Conservation (phyloP, 1,284 basidiomycete genomes). For the Porphyrellus sp. region DNA sequence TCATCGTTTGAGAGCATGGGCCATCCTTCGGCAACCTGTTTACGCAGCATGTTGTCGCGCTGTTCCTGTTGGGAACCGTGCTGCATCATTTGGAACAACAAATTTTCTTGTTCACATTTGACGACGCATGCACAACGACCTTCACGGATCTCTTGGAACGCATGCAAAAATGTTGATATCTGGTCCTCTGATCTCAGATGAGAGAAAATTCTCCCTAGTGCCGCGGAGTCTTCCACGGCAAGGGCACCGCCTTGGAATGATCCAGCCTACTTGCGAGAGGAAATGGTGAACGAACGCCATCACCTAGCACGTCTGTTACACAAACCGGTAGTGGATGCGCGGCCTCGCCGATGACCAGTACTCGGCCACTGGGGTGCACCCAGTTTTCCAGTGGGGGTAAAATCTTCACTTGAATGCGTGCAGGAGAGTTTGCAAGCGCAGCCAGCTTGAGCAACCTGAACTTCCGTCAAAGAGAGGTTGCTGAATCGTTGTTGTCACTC, state of each 20-base stretch:
- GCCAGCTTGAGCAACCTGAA: constrained; percentile 46
- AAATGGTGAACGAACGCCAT: not conserved
- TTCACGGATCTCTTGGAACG: constrained; percentile 50
- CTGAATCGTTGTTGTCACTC: not conserved
- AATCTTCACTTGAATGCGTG: constrained; percentile 39
- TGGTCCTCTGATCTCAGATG: constrained; percentile 50
- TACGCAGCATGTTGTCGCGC: constrained; percentile 44
- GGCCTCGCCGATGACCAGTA: constrained; percentile 50
- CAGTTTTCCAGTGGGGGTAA: constrained; percentile 48
- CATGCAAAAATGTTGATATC: constrained; percentile 48
- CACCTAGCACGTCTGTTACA: not conserved
- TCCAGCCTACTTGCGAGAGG: constrained; percentile 41
- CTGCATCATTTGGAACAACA: constrained; percentile 41
- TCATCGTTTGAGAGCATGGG: constrained; percentile 34
- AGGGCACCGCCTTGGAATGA: constrained; percentile 50
- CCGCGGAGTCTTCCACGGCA: constrained; percentile 54
- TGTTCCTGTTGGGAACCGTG: constrained; percentile 38
- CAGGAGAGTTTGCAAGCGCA: constrained; percentile 34
- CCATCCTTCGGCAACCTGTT: constrained; percentile 38
- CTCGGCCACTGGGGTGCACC: constrained; percentile 46
- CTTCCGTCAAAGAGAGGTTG: not conserved
- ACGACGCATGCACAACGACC: constrained; percentile 40
- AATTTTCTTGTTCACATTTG: constrained; percentile 38
- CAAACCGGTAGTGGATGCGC: constrained; percentile 54
- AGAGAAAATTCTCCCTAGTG: constrained; percentile 55